Percentiles rank a stretch among this genome's conserved stretches.
Conservation (phyloP, 1,139 yeast species). For the Suzukiozyma palmioleophila region DNA sequence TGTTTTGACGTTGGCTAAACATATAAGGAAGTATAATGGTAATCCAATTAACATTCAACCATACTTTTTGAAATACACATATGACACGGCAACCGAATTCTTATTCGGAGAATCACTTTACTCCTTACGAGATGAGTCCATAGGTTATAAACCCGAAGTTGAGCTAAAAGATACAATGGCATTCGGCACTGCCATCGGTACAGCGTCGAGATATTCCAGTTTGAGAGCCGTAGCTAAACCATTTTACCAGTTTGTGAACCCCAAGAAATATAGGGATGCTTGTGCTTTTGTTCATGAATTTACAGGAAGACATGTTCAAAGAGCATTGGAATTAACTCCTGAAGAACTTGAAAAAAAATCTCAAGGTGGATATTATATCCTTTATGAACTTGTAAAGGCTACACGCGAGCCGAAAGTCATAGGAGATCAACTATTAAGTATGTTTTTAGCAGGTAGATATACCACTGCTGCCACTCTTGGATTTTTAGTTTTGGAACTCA, state of each 20-base stretch:
- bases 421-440: slow-evolving; percentile 26
- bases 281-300: slow-evolving; percentile 22
- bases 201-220: slow-evolving; percentile 22
- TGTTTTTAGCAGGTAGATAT: slow-evolving; percentile 31
- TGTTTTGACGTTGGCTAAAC: slow-evolving; percentile 28
- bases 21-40: slow-evolving; percentile 20
- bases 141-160: slow-evolving; percentile 15
- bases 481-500: slow-evolving; percentile 21
- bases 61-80: slow-evolving; percentile 28
- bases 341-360: slow-evolving; percentile 18
- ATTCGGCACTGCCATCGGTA: slow-evolving; percentile 23
- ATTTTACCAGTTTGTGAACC: slow-evolving; percentile 20
- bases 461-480: slow-evolving; percentile 30
- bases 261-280: slow-evolving; percentile 15
- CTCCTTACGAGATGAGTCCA: slow-evolving; percentile 24
- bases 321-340: slow-evolving; percentile 22
- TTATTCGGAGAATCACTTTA: slow-evolving; percentile 33
- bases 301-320: slow-evolving; percentile 21
- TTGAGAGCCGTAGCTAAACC: slow-evolving; percentile 23
- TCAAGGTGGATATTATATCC: slow-evolving; percentile 21
- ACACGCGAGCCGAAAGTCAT: slow-evolving; percentile 23
- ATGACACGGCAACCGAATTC: slow-evolving; percentile 38
- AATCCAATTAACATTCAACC: slow-evolving; percentile 28
- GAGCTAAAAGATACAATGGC: slow-evolving; percentile 12
- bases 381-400: slow-evolving; percentile 25